Evolutionary conservation across 179 eudicot genomes (phyloP).

Genomic region (Silene noctiflora): DNA sequence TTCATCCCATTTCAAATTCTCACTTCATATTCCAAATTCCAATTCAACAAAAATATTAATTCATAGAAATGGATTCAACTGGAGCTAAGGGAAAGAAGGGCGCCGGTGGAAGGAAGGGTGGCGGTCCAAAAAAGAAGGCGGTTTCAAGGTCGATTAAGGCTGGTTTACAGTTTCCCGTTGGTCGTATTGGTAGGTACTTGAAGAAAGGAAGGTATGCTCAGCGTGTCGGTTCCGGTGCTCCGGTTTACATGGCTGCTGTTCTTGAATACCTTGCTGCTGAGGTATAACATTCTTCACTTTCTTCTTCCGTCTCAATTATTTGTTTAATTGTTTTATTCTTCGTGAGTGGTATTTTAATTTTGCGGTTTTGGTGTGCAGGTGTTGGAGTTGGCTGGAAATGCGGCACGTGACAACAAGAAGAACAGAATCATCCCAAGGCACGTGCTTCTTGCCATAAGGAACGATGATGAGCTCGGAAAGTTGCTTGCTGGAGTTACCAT

Average conservation of each 20-base stretch:
- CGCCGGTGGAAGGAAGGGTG: conserved; percentile 20
- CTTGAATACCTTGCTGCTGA: conserved; percentile 31
- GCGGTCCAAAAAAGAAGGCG: conserved; percentile 26
- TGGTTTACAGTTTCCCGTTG: conserved; percentile 31
- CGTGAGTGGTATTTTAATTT: neutral
- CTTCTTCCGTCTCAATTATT: neutral
- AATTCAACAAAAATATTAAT: neutral
- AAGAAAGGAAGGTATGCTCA: conserved; percentile 29
- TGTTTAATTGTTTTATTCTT: neutral
- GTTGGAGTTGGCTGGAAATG: conserved; percentile 30
- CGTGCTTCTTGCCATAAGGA: conserved; percentile 24
- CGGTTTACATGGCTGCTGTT: conserved; percentile 31
- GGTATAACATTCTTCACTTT: neutral
- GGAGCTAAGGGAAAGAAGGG: conserved; percentile 24
- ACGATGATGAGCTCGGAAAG: conserved; percentile 31
- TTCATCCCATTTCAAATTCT: neutral
- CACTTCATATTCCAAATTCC: neutral
- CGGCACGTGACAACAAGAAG: conserved; percentile 34
- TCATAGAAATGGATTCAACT: conserved; percentile 15
- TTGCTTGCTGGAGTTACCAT: conserved; percentile 27
- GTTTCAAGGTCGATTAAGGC: conserved; percentile 20
- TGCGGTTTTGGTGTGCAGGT: conserved; percentile 6
- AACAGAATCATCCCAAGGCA: conserved; percentile 32
- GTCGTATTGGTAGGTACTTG: conserved; percentile 30
- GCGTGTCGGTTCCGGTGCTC: conserved; percentile 32